phyloP scores from a whole-genome alignment of 116 monocot species.

The Zostera marina region DNA sequence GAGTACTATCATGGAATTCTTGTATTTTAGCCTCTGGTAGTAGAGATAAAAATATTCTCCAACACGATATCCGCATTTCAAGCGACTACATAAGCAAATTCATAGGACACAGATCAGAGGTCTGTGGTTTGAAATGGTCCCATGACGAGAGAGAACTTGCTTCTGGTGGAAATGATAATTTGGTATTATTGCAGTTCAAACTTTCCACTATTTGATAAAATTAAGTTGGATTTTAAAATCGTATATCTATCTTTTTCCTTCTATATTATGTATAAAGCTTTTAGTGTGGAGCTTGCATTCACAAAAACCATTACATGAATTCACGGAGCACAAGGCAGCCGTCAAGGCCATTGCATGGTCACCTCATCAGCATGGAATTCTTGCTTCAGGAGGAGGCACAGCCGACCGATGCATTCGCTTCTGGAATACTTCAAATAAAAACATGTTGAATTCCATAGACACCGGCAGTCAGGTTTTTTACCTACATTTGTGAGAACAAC shows the following conservation, averaged over 20 bases:
- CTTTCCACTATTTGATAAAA: neutral
- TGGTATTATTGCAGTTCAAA: slow-evolving; percentile 15
- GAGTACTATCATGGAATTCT: slow-evolving; percentile 80
- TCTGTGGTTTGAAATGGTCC: slow-evolving; percentile 96
- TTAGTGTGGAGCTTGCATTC: slow-evolving; percentile 81
- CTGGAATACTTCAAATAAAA: slow-evolving; percentile 80
- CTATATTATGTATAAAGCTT: slow-evolving; percentile 27
- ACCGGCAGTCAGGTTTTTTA: slow-evolving; percentile 69
- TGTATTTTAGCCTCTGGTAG: slow-evolving; percentile 84
- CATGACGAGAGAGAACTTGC: slow-evolving; percentile 84
- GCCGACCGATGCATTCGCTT: slow-evolving; percentile 92
- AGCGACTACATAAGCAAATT: slow-evolving; percentile 60
- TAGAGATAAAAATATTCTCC: slow-evolving; percentile 77
- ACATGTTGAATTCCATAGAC: slow-evolving; percentile 67
- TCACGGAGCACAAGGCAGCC: slow-evolving; percentile 83
- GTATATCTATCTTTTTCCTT: neutral
- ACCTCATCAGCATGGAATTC: slow-evolving; percentile 80
- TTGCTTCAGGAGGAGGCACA: slow-evolving; percentile 96
- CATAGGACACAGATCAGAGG: slow-evolving; percentile 79
- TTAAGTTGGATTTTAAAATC: no score
- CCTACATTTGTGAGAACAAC: neutral
- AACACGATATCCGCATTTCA: slow-evolving; percentile 65
- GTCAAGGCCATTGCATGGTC: slow-evolving; percentile 98
- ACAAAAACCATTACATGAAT: slow-evolving; percentile 41
- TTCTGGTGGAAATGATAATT: slow-evolving; percentile 97